phyloP scores from a whole-genome alignment of 2,329 filamentous ascomycete genomes.

The Alternaria atra region DNA sequence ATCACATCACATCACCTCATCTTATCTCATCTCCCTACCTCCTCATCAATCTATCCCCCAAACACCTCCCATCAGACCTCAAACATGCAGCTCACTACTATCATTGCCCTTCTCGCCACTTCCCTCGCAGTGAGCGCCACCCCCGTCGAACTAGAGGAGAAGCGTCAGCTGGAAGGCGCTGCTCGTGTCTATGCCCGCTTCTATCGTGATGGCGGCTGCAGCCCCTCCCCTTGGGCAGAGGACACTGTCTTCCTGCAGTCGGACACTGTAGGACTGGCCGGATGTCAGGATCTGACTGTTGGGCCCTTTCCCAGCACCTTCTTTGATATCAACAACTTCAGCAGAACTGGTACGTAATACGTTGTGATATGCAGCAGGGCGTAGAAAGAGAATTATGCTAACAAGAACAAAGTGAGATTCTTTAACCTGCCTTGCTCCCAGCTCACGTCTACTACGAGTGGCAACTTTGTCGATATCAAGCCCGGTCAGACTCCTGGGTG shows the following conservation, averaged over 20 bases:
- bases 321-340: conserved; percentile 18
- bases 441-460: not conserved
- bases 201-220: conserved; percentile 14
- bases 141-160: conserved; percentile 5
- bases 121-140: conserved; percentile 9
- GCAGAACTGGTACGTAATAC: conserved; percentile 3
- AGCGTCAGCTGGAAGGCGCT: conserved; percentile 10
- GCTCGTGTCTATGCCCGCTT: conserved; percentile 21
- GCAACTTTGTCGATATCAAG: conserved; percentile 15
- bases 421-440: conserved; percentile 14
- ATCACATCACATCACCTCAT: not conserved
- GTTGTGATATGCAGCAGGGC: not conserved
- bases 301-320: conserved; percentile 13
- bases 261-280: conserved; percentile 1
- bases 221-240: conserved; percentile 10
- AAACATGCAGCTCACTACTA: conserved; percentile 11
- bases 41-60: not conserved
- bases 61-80: not conserved
- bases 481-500: conserved; percentile 13
- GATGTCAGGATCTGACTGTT: conserved; percentile 16
- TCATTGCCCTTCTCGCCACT: conserved; percentile 13
- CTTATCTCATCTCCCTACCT: not conserved
- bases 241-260: conserved; percentile 21
- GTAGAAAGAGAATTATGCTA: not conserved
- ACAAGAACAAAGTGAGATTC: conserved; percentile 9